Conservation (phyloP, 129 eudicot genomes). For the Smallanthus sonchifolius region DNA sequence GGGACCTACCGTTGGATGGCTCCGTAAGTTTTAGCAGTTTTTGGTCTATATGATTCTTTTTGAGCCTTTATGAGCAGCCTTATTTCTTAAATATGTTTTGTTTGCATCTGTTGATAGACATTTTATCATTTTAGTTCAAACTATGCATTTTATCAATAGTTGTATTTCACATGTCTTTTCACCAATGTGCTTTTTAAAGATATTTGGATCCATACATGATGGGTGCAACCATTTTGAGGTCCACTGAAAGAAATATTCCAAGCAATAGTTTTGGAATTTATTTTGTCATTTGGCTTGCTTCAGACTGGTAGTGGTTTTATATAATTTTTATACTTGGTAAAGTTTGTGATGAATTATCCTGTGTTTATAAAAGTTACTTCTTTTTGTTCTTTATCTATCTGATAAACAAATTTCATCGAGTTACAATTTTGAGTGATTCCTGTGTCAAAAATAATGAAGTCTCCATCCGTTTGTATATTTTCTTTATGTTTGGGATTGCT, state of each 20-base stretch:
- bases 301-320: not conserved
- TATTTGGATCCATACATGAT: not conserved
- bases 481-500: not conserved
- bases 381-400: not conserved
- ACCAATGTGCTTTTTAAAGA: not conserved
- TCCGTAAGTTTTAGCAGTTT: slow-evolving; percentile 57
- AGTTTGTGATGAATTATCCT: not conserved
- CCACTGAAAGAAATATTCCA: not conserved
- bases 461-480: not conserved
- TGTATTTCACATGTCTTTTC: not conserved
- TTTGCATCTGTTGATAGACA: not conserved
- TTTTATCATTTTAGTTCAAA: not conserved
- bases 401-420: not conserved
- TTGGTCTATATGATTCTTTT: not conserved
- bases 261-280: not conserved
- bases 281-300: not conserved
- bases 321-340: not conserved
- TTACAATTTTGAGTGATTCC: not conserved
- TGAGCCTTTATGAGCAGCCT: not conserved
- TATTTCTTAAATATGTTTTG: not conserved
- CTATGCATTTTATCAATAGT: not conserved
- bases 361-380: not conserved
- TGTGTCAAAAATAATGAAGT: not conserved
- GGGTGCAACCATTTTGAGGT: not conserved
- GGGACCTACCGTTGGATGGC: slow-evolving; percentile 99